These are phyloP conservation scores for Ramichloridium luteum DNA, from an alignment of 2,329 filamentous ascomycete genomes.

Conservation along the genomic window DNA sequence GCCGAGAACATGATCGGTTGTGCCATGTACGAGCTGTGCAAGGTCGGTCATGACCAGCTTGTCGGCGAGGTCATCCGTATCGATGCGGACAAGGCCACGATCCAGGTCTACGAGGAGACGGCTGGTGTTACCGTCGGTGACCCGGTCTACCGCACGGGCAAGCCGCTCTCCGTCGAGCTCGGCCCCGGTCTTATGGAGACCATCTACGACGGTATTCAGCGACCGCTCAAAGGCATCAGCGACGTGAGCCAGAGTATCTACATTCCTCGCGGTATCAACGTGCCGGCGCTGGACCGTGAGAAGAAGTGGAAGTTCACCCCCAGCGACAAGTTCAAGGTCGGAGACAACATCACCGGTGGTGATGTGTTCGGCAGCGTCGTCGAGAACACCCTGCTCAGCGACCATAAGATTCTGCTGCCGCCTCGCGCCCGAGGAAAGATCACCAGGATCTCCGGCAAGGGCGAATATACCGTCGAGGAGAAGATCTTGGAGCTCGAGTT, in stretches of 20 bases:
- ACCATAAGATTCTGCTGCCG: slow-evolving; percentile 86
- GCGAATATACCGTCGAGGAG: slow-evolving; percentile 85
- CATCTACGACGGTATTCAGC: slow-evolving; percentile 98
- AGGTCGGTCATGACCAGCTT: slow-evolving; percentile 81
- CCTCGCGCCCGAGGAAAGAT: slow-evolving; percentile 85
- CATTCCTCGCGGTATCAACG: slow-evolving; percentile 84
- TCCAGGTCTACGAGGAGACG: slow-evolving; percentile 99
- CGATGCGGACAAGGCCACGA: slow-evolving; percentile 86
- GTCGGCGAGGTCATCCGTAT: slow-evolving; percentile 98
- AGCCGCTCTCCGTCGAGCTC: slow-evolving; percentile 93
- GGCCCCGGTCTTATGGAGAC: slow-evolving; percentile 96
- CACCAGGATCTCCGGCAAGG: slow-evolving; percentile 77
- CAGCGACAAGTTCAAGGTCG: slow-evolving; percentile 63
- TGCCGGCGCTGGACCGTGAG: slow-evolving; percentile 75
- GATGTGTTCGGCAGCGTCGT: slow-evolving; percentile 91
- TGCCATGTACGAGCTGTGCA: slow-evolving; percentile 98
- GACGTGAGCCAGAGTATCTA: slow-evolving; percentile 77
- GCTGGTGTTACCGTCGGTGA: slow-evolving; percentile 94
- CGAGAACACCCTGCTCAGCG: slow-evolving; percentile 88
- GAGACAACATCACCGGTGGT: slow-evolving; percentile 91
- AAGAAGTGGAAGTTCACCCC: slow-evolving; percentile 98
- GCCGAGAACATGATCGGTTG: slow-evolving; percentile 98
- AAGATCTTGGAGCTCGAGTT: slow-evolving; percentile 95
- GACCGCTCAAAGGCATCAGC: slow-evolving; percentile 77
- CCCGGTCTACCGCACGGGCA: slow-evolving; percentile 78